phyloP scores from a whole-genome alignment of 192 early-diverging fungal species.

The Gigaspora rosea region DNA sequence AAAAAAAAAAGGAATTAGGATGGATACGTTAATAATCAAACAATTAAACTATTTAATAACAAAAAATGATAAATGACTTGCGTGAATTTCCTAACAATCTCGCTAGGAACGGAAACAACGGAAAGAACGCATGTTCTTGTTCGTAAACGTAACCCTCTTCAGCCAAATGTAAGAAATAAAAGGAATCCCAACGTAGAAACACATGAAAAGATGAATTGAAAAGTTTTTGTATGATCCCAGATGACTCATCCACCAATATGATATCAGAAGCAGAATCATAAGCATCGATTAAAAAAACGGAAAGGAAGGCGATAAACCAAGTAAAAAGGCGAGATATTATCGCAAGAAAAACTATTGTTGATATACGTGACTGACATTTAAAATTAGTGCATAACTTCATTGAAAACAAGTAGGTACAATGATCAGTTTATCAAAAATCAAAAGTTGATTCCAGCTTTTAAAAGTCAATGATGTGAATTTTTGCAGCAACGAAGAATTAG shows the following conservation, averaged over 20 bases:
- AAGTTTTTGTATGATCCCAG: constrained; percentile 15
- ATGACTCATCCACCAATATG: constrained; percentile 31
- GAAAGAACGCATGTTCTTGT: constrained; percentile 90
- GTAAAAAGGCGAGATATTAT: constrained; percentile 49
- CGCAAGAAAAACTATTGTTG: constrained; percentile 29
- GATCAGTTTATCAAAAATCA: no score
- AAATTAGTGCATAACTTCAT: no score
- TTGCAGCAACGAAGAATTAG: no score
- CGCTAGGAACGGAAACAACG: constrained; percentile 70
- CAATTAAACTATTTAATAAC: neutral
- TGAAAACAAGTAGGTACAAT: no score
- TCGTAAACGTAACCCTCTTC: constrained; percentile 81
- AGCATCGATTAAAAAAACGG: constrained; percentile 54
- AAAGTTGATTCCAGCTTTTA: no score
- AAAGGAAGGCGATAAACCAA: constrained; percentile 47
- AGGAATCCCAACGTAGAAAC: constrained; percentile 86
- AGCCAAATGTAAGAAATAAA: constrained; percentile 84
- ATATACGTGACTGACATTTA: neutral
- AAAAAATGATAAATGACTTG: constrained; percentile 16
- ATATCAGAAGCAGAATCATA: constrained; percentile 61
- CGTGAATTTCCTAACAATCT: constrained; percentile 52
- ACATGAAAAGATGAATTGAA: constrained; percentile 47
- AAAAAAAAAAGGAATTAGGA: neutral
- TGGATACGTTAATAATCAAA: neutral
- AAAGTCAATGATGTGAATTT: no score